phyloP scores from a whole-genome alignment of 2,329 filamentous ascomycete species.

The Didymosphaeria variabile region DNA sequence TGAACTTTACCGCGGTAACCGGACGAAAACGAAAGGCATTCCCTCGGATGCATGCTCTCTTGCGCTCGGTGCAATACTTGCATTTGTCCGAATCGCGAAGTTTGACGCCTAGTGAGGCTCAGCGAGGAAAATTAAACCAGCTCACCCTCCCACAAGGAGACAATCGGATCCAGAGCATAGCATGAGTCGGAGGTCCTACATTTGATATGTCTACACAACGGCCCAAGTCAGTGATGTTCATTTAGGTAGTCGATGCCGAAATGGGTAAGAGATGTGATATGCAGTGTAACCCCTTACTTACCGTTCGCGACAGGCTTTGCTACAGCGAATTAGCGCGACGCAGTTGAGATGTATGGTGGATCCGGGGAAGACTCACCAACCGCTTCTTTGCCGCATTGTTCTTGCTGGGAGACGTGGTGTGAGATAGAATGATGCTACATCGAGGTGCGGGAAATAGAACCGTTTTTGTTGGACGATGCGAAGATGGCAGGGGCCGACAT shows the following conservation, averaged over 20 bases:
- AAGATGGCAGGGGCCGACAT: not conserved
- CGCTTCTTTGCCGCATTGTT: slow-evolving; percentile 40
- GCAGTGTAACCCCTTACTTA: slow-evolving; percentile 3
- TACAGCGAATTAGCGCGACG: slow-evolving; percentile 26
- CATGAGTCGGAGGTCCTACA: slow-evolving; percentile 26
- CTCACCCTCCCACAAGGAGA: not conserved
- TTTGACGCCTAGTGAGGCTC: slow-evolving; percentile 35
- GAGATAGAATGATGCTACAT: slow-evolving; percentile 10
- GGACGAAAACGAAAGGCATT: slow-evolving; percentile 43
- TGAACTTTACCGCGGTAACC: slow-evolving; percentile 43
- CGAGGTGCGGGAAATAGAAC: slow-evolving; percentile 14
- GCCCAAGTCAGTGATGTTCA: not conserved
- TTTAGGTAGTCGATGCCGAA: not conserved
- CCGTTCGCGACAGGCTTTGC: slow-evolving; percentile 42
- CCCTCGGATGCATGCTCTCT: slow-evolving; percentile 37
- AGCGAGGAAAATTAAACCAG: slow-evolving; percentile 15
- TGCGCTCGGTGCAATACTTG: slow-evolving; percentile 42
- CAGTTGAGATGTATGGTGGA: slow-evolving; percentile 12
- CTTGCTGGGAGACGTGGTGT: slow-evolving; percentile 7
- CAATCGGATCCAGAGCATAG: not conserved
- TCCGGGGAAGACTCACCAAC: slow-evolving; percentile 31
- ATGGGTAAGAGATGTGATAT: not conserved
- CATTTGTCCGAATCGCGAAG: slow-evolving; percentile 39
- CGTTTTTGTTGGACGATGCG: slow-evolving; percentile 8
- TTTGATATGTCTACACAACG: slow-evolving; percentile 33